A percentile compares a stretch with the other conserved stretches of the same genome.
phyloP scores from a whole-genome alignment of 2,329 filamentous ascomycete species.

The Pyrenochaeta sp. region DNA sequence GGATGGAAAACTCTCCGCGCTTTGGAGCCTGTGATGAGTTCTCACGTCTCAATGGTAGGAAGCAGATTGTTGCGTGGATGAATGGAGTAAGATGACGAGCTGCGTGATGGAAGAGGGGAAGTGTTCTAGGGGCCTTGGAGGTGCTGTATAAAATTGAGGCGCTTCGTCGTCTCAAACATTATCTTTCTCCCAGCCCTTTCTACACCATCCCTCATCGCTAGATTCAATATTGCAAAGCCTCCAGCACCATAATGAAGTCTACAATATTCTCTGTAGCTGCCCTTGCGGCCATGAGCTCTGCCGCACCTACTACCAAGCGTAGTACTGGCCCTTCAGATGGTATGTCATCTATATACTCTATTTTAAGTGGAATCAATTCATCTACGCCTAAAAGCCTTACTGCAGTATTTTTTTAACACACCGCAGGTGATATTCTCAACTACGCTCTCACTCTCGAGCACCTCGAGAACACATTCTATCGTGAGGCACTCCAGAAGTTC shows the following conservation, averaged over 20 bases:
- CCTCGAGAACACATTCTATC: conserved; percentile 70
- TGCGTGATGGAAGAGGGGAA: not conserved
- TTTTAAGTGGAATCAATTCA: not conserved
- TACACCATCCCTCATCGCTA: not conserved
- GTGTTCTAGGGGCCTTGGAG: not conserved
- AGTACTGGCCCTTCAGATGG: conserved; percentile 27
- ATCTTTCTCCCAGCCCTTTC: no score
- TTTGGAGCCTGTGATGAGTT: not conserved
- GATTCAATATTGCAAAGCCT: not conserved
- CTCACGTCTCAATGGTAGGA: not conserved
- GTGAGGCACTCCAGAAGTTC: conserved; percentile 66
- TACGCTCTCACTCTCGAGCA: conserved; percentile 57
- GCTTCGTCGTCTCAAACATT: no score
- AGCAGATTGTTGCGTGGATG: not conserved
- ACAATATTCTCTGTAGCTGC: conserved; percentile 17
- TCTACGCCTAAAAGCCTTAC: no score
- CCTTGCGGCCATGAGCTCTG: conserved; percentile 19
- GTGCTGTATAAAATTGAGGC: not conserved
- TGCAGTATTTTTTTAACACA: not conserved
- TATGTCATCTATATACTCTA: not conserved
- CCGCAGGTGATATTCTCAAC: conserved; percentile 47
- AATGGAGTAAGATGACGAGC: not conserved
- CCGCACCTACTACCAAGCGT: conserved; percentile 41
- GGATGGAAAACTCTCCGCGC: not conserved
- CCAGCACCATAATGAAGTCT: conserved; percentile 20